These are phyloP conservation scores for Lathyrus tuberosus DNA, from an alignment of 306 rosid species.

Conservation along the genomic window DNA sequence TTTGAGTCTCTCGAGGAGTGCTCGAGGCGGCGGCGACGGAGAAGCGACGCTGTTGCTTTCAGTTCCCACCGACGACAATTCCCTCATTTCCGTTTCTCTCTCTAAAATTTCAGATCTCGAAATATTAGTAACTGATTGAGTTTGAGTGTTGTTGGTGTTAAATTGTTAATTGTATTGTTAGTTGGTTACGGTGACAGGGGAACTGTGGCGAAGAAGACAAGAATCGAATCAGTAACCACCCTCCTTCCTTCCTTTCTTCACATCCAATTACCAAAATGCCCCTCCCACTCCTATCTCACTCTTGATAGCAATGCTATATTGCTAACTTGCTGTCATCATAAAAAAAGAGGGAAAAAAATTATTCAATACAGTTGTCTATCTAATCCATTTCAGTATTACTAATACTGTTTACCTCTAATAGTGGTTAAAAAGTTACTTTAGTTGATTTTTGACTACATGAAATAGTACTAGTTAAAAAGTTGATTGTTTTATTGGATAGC, in stretches of 20 bases:
- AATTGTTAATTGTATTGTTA: conserved; percentile 21
- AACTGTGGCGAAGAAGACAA: conserved; percentile 56
- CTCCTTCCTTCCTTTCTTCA: background rate
- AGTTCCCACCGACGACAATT: conserved; percentile 49
- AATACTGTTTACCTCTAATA: background rate
- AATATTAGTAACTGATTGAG: conserved; percentile 21
- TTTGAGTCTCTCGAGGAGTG: conserved; percentile 85
- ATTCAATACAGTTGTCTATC: no score
- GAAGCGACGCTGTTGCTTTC: conserved; percentile 50
- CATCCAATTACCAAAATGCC: conserved; percentile 38
- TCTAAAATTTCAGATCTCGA: conserved; percentile 35
- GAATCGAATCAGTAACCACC: conserved; percentile 55
- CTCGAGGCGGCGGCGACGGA: conserved; percentile 61
- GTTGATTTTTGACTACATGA: background rate
- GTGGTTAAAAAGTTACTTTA: background rate
- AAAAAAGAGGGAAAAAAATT: no score
- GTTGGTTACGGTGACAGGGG: conserved; percentile 37
- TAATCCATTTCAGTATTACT: background rate
- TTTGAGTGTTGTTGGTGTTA: conserved; percentile 21
- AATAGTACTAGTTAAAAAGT: background rate
- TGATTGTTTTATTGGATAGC: background rate
- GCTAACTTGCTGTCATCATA: no score
- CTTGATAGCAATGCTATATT: no score
- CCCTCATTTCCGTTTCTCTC: conserved; percentile 45
- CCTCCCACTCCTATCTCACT: conserved; percentile 13